Conservation (phyloP, 2,329 filamentous ascomycete genomes). For the Simplicillium aogashimaense region DNA sequence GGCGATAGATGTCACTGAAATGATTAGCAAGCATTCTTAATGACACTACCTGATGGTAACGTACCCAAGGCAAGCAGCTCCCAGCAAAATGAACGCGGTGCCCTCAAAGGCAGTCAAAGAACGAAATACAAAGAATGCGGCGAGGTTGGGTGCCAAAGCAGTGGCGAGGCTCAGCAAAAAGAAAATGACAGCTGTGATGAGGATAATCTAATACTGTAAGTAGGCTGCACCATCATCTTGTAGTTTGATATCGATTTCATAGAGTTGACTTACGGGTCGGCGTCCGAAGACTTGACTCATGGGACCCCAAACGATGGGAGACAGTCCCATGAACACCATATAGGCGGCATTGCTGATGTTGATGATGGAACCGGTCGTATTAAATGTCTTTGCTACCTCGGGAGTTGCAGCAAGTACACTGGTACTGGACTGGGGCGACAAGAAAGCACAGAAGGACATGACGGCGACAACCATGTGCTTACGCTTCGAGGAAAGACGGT, state of each 20-base stretch:
- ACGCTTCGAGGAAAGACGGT: conserved; percentile 47
- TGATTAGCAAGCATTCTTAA: neutral
- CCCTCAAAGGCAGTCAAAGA: conserved; percentile 67
- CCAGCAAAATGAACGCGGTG: conserved; percentile 64
- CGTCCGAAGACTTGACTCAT: conserved; percentile 56
- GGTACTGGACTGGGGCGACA: conserved; percentile 67
- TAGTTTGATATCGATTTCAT: neutral
- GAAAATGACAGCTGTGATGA: conserved; percentile 54
- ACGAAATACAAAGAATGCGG: conserved; percentile 63
- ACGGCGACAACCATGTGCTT: conserved; percentile 61
- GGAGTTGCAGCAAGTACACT: conserved; percentile 64
- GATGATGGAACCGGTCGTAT: conserved; percentile 58
- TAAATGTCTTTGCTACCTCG: conserved; percentile 57
- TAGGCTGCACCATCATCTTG: no score
- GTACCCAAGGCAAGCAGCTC: conserved; percentile 56
- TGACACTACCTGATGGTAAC: conserved; percentile 13
- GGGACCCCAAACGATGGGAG: conserved; percentile 62
- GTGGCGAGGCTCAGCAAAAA: conserved; percentile 62
- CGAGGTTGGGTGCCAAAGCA: conserved; percentile 60
- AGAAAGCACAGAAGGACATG: conserved; percentile 64
- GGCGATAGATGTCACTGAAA: conserved; percentile 49
- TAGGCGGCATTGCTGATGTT: conserved; percentile 70
- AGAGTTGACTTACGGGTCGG: conserved; percentile 33
- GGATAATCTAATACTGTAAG: conserved; percentile 18
- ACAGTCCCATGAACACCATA: conserved; percentile 62